phyloP scores from a whole-genome alignment of 805 yeast species.

The Candida boidinii region DNA sequence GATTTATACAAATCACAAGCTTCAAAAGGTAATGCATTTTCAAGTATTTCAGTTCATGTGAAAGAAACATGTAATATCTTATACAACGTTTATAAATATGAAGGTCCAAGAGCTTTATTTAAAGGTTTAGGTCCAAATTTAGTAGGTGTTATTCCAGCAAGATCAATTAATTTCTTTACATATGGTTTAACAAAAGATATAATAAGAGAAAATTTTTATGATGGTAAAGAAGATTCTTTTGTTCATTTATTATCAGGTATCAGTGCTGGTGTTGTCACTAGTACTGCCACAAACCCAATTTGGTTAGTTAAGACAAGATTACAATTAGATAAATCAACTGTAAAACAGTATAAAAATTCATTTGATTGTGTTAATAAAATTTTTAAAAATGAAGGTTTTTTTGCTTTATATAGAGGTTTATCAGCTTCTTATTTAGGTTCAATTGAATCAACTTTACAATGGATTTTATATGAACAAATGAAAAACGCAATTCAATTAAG shows the following conservation, averaged over 20 bases:
- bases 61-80: constrained; percentile 74
- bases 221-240: constrained; percentile 74
- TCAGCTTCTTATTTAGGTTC: constrained; percentile 94
- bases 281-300: constrained; percentile 95
- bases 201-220: constrained; percentile 54
- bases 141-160: constrained; percentile 96
- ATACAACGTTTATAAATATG: constrained; percentile 55
- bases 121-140: constrained; percentile 95
- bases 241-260: constrained; percentile 83
- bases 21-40: constrained; percentile 20
- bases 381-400: constrained; percentile 66
- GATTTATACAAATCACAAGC: constrained; percentile 40
- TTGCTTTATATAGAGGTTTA: constrained; percentile 81
- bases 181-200: constrained; percentile 89
- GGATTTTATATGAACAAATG: constrained; percentile 97
- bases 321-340: constrained; percentile 70
- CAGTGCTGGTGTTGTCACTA: constrained; percentile 86
- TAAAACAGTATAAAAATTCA: constrained; percentile 68
- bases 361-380: constrained; percentile 75
- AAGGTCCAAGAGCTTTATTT: constrained; percentile 82
- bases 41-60: constrained; percentile 49
- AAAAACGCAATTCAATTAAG: constrained; percentile 53
- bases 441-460: constrained; percentile 84
- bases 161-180: constrained; percentile 93
- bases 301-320: constrained; percentile 95